Base-by-base conservation (phyloP, 805 yeast genomes). In the Candida odintsovae region DNA sequence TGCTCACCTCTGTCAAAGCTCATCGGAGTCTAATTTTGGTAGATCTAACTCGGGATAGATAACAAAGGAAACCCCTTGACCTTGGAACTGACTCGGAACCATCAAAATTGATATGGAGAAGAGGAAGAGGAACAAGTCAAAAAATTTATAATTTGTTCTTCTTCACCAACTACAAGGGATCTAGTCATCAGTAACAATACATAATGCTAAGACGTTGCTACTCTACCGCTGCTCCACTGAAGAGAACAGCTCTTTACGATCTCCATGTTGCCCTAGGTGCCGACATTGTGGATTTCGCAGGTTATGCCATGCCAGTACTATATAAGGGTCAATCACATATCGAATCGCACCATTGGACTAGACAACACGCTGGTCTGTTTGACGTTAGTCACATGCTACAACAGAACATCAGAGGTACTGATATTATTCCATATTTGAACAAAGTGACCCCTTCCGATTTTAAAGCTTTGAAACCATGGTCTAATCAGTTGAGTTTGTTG, bases 321-420 rank as follows among this genome's bases (percentile, higher is more conserved):
- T 94, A 90, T 71, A 76, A 79, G 52, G 82, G 75, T n/a, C 96
- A 87, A 67, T 68, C 87, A 2, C 98, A 92, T 65, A 81, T 89
- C 37, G 95, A 90, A 50, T 90, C 97, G 1, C 99, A 94, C 69
- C 77, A 84, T 44, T 94, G 98, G 98, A 95, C 92, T 0, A 79
- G 99, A 64, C 60, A 71, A 19, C 78, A 86, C 51, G 90, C 90
- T 33, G 99, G 99, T 7, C 71, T 94, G 43, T 94, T 94, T 59
- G 99, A 94, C 64, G 99, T 94, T 43, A 87, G 96, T 45, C 99
- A 94, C 67, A 94, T 94, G 99, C 76, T 92, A 43, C 99, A 94
- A 70, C 97, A 95, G 65, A 76, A 72, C 38, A 65, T 94, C 49
- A 62, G 66, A 2, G 99, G 99, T 15, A 67, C 76, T 1, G 84